Base-by-base conservation (phyloP, 2,329 filamentous ascomycete species). In the Macrophomina phaseolina region DNA sequence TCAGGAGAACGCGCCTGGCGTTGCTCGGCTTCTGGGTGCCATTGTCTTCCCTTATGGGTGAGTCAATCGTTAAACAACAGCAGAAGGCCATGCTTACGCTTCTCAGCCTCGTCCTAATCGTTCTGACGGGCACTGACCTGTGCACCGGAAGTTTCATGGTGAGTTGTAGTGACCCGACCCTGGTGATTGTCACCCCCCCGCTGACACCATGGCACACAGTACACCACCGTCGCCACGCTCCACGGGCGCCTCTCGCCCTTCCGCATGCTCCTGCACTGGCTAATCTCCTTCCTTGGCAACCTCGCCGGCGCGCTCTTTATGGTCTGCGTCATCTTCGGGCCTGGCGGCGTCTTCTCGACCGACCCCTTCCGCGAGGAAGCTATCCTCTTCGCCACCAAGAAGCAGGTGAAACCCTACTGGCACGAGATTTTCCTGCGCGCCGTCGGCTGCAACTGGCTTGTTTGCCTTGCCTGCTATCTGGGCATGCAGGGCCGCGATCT, bases 281-380 rank as follows among this genome's bases (percentile, higher is more conserved):
- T 78, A 38, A 71, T 85, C 3, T 83, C 81, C 16, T 85, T 84
- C 67, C 77, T 81, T 46, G 83, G 81, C 0, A 85, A 85, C 68
- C 71, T 85, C 4, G 80, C 81, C 3, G 84, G 84, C 0, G 80
- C 78, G 1, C 71, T 86, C 7, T 84, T 85, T 68, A 75, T 85
- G 11, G 80, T 83, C 67, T 73, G 78, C 3, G 76, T 85, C 5
- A 80, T 85, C 49, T 81, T 81, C 53, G 83, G 83, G 38, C 84
- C 85, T 70, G 83, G 81, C 53, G 83, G 77, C 36, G 77, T 77
- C 34, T 86, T 83, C 74, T 78, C 78, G 23, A 40, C 55, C 7
- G 63, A 67, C 5, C 52, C 67, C 4, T 73, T 69, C 65, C 62
- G 42, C 11, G 61, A 67, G 2, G 71, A 73, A 64, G 68, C 68